A percentile compares a stretch with the other conserved stretches of the same genome.
phyloP scores from a whole-genome alignment of 495 filamentous ascomycete genomes.

The Xylaria flabelliformis region DNA sequence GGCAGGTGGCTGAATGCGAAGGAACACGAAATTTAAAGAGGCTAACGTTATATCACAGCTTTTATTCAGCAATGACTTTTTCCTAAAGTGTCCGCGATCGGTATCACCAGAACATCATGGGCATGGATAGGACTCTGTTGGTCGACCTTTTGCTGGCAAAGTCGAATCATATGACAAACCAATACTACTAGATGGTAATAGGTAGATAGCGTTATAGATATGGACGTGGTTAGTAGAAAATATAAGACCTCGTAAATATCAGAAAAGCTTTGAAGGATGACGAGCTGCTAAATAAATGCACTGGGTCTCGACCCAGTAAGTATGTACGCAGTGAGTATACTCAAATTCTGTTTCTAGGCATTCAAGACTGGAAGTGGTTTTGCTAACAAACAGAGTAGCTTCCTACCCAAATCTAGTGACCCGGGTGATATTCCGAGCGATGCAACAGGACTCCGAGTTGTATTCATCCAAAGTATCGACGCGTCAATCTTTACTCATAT shows the following conservation, averaged over 20 bases:
- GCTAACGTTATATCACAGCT: not conserved
- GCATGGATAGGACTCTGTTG: not conserved
- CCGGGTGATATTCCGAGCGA: too few species aligned
- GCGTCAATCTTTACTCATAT: too few species aligned
- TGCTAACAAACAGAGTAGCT: not conserved
- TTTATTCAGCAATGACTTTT: not conserved
- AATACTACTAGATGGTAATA: not conserved
- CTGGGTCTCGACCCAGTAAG: not conserved
- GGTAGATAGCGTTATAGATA: not conserved
- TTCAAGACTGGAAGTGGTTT: not conserved
- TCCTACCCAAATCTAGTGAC: too few species aligned
- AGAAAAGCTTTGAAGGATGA: not conserved
- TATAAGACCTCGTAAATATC: too few species aligned
- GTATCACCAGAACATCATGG: not conserved
- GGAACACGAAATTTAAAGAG: not conserved
- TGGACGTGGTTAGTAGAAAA: not conserved
- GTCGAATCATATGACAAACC: not conserved
- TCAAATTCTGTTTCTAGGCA: not conserved
- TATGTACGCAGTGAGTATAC: not conserved
- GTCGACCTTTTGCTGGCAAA: not conserved
- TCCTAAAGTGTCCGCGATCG: not conserved
- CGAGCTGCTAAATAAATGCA: too few species aligned
- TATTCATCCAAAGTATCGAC: too few species aligned
- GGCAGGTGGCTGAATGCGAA: not conserved
- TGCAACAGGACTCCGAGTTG: too few species aligned